Evolutionary conservation across 2,329 filamentous ascomycete genomes (phyloP).

Genomic region (Fusarium lateritium): DNA sequence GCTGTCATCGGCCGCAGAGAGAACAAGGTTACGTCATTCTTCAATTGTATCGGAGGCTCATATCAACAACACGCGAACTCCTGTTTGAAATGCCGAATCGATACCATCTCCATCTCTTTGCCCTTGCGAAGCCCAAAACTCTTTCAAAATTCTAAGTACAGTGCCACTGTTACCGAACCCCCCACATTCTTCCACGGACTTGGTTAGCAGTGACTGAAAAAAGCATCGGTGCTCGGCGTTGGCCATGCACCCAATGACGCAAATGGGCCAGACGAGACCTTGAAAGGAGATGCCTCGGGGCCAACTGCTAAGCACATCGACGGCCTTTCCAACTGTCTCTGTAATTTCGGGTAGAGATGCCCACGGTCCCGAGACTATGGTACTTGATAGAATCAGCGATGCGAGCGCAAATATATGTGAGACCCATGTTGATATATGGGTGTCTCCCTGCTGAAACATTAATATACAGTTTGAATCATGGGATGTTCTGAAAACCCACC

Average conservation of each 20-base stretch:
- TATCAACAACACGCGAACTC: background rate
- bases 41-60: too few species aligned
- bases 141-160: background rate
- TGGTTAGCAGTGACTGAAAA: background rate
- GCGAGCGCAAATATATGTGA: conserved; percentile 4
- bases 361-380: background rate
- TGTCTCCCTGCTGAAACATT: fast-evolving
- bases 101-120: background rate
- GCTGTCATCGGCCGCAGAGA: too few species aligned
- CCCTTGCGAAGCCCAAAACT: background rate
- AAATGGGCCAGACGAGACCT: conserved; percentile 6
- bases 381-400: background rate
- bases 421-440: background rate
- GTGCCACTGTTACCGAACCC: background rate
- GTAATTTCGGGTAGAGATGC: background rate
- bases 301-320: background rate
- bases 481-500: too few species aligned
- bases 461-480: too few species aligned
- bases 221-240: fast-evolving
- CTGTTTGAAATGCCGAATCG: background rate
- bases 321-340: background rate
- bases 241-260: background rate
- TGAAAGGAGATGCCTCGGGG: background rate
- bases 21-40: too few species aligned
- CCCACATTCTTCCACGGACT: background rate